Base-by-base conservation (phyloP, 169 alveolate genomes). In the Eimeria acervulina region DNA sequence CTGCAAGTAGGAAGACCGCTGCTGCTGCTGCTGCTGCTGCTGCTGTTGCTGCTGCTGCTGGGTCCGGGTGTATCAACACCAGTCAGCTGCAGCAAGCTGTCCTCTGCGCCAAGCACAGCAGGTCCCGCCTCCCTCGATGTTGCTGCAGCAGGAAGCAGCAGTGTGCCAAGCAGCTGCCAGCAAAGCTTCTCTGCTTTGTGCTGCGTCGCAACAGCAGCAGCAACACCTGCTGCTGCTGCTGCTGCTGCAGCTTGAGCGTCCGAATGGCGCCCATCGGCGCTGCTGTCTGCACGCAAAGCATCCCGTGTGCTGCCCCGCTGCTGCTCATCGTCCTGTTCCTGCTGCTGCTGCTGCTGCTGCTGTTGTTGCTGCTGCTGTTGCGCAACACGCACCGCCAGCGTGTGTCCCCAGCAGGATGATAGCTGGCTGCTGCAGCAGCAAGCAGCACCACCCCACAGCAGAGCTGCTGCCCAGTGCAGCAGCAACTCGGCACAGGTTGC, bases 401-500 rank as follows among this genome's bases (percentile, higher is more conserved):
- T 31, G 28, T 74, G 87, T 28, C 87, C 87, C 36, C 87, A 12
- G 87, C 87, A 74, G 3, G 87, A 7, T 6, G 87, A 74, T 5
- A 74, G 3, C n/a, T 40, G 5, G 87, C 87, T 74, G 87, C 87
- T 33, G 87, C 87, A 59, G 33, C 44, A 36, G 87, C 47, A 36
- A 33, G 59, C 59, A 12, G 36, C 52, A 8, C 44, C 52, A 4
- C 87, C 87, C 87, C 87, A 74, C 87, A 74, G 59, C 61, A 74
- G 52, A 5, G 87, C 87, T 74, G 87, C 87, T 74, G 87, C 87
- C 87, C 87, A 74, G 87, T 74, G 87, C 87, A 74, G 87, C 47
- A 74, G 87, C 87, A 74, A 59, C 87, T 74, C 87, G 12, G 87
- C 55, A 40, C 87, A 74, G 13, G 87, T 74, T 5, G 87, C 59